Conservation (phyloP, 495 filamentous ascomycete genomes). For the Penicillium egyptiacum region DNA sequence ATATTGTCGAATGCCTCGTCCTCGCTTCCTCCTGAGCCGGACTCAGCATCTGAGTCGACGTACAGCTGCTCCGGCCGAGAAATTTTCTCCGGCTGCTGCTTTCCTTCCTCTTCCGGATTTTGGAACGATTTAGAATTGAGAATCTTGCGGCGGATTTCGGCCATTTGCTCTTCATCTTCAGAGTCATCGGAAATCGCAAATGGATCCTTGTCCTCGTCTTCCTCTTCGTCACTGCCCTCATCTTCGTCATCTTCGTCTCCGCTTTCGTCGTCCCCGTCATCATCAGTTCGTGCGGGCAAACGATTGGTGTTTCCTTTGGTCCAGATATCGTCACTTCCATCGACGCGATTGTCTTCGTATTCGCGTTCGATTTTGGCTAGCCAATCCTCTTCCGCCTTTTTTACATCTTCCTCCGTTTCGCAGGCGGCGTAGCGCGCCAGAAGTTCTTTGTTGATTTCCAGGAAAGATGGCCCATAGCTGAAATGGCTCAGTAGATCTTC, state of each 20-base stretch:
- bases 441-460: slow-evolving; percentile 82
- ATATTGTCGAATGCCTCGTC: slow-evolving; percentile 82
- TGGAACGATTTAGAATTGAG: slow-evolving; percentile 83
- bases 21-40: slow-evolving; percentile 69
- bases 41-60: slow-evolving; percentile 72
- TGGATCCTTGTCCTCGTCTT: slow-evolving; percentile 57
- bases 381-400: slow-evolving; percentile 82
- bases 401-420: slow-evolving; percentile 79
- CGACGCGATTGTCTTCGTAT: slow-evolving; percentile 74
- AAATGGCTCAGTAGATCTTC: slow-evolving; percentile 78
- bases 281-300: slow-evolving; percentile 47
- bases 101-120: slow-evolving; percentile 56
- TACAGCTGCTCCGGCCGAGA: slow-evolving; percentile 43
- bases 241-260: slow-evolving; percentile 51
- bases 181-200: slow-evolving; percentile 75
- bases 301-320: slow-evolving; percentile 83
- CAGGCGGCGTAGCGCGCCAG: slow-evolving; percentile 85
- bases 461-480: slow-evolving; percentile 80
- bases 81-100: slow-evolving; percentile 56
- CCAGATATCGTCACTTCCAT: slow-evolving; percentile 69
- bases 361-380: slow-evolving; percentile 85
- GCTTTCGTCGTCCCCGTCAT: slow-evolving; percentile 54
- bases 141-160: slow-evolving; percentile 79
- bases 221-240: slow-evolving; percentile 49
- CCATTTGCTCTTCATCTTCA: slow-evolving; percentile 87